Evolutionary conservation across 768 basidiomycete species (phyloP), one percentile per base, ranked within the genome.

Genomic region (Lanmaoa pseudosensibilis): DNA sequence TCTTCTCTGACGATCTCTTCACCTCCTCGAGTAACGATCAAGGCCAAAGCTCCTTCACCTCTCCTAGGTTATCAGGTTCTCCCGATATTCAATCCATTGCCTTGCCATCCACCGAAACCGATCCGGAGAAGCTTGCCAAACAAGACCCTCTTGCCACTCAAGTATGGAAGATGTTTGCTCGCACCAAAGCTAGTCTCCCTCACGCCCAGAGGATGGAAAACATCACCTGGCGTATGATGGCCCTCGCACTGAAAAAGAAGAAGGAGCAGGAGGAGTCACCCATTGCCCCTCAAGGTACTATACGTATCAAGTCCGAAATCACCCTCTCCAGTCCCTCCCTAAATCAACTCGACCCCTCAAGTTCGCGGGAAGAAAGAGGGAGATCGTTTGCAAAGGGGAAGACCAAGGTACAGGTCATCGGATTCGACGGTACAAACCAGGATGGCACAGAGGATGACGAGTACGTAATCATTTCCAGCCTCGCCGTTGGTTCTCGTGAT

Each of bases 181-280:
- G 90, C 58, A 90, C 89, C 45, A 94, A 94, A 74, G 90, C 88
- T n/a, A 83, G 80, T 33, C 74, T 96, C 54, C 94, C 95, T 32
- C 92, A 96, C 68, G 92, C 90, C 0, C 92, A 94, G 73, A 78
- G 95, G 67, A 94, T 99, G 92, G 97, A 98, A 76, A 98, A 98
- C 69, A 72, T 98, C 52, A 97, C 95, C 1, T 98, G 96, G 96
- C 77, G 97, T 56, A 92, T 98, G 94, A 98, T 98, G 95, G 90
- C 94, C 25, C 77, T 99, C 69, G 92, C 91, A 13, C 76, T 99
- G 54, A 88, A 89, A 79, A 96, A 90, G 81, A 87, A 88, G 77
- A 86, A 86, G 73, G 88, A 89, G 43, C 86, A 88, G 21, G 86
- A 88, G 53, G 78, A 83, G 5, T 0, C 38, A 2, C 12, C 18